Evolutionary conservation across 2,329 filamentous ascomycete species (phyloP), one percentile per base, ranked within the genome.

Genomic region (Gyromitra esculenta): DNA sequence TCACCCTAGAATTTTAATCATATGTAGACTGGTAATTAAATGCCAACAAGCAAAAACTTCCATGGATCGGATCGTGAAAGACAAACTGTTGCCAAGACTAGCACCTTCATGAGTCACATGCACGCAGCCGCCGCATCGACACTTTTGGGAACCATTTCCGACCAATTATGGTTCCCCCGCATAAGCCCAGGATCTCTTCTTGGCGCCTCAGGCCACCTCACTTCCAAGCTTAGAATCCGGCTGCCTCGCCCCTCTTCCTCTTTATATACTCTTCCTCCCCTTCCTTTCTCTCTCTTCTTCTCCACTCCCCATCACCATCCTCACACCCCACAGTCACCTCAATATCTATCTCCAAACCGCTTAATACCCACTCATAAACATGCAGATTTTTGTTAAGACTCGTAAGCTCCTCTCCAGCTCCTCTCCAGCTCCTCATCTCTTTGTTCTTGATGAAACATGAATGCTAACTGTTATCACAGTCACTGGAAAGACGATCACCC

Each of bases 361-460:
- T 71, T 76, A 78, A 79, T 75, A 72, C 63, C 80, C 81, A 81
- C 77, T 81, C 83, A 84, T 80, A 85, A 90, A 81, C 85, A 96
- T 97, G 94, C 94, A 97, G 89, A 97, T 97, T 88, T 97, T 97
- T 86, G 94, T 97, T 83, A 97, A 97, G 91, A 97, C 94, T 82
- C 89, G 75, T 77, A 69, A 77, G 75, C 65, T 63, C 54, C 21
- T 56, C 39, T 25, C 25, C 31, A 77, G 75, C 65, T 63, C 54
- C 21, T 56, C 39, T 25, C 25, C 31, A 62, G 56, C 37, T n/a
- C 63, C 45, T 48, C 11, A 39, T 11, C 13, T 21, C 8, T 21
- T 15, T 8, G 18, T 21, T 7, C 50, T 15, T 9, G 18, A 21
- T 15, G 31, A 7, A 31, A 25, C 57, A 41, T 41, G n/a, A 18